Conservation (phyloP, 2,329 filamentous ascomycete genomes). For the Penicillium sp. region DNA sequence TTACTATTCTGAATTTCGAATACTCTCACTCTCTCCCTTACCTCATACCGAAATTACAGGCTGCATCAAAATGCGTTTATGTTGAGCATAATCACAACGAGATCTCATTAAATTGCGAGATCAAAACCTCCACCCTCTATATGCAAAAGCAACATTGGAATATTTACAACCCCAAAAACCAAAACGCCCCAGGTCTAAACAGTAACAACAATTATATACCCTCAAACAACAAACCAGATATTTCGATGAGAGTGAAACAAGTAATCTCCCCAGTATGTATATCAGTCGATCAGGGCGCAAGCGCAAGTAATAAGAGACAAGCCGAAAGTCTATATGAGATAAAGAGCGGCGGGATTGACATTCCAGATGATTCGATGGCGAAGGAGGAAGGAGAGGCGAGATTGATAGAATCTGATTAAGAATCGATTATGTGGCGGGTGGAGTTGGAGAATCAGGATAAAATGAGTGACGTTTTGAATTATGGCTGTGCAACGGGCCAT, state of each 20-base stretch:
- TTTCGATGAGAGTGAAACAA: neutral
- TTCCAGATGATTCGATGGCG: neutral
- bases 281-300: neutral
- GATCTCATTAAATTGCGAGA: neutral
- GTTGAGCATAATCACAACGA: too few relatives aligned
- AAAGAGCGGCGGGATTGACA: neutral
- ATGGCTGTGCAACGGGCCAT: conserved; percentile 31
- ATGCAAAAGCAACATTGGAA: neutral
- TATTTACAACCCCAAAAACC: neutral
- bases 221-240: neutral
- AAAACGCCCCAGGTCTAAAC: neutral
- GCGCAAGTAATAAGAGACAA: neutral
- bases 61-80: too few relatives aligned
- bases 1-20: too few relatives aligned
- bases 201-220: neutral
- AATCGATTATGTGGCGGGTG: neutral
- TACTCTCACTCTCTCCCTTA: too few relatives aligned
- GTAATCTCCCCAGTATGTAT: neutral
- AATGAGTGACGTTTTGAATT: conserved; percentile 1
- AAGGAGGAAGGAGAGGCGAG: neutral
- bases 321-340: neutral
- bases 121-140: neutral
- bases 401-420: neutral
- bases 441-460: neutral
- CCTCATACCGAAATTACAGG: too few relatives aligned